Base-by-base conservation (phyloP, 495 filamentous ascomycete species). In the Penicillium fimorum region DNA sequence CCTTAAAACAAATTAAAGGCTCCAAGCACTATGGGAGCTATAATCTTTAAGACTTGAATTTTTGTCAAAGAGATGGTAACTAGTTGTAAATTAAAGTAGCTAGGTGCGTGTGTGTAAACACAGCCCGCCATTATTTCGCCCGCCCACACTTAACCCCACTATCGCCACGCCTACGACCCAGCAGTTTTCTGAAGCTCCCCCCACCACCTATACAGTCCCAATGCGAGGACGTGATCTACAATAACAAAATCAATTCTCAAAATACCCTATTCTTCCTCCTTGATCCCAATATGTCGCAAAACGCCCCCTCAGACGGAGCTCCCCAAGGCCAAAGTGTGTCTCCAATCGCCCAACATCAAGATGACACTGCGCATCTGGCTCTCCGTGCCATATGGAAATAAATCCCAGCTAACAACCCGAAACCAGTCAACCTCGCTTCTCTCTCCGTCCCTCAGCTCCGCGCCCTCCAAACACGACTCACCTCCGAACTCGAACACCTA, bases 401-500 rank as follows among this genome's bases (percentile, higher is more conserved):
- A 22, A 47, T 25, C 0, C 24, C 24, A 30, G 41, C 48, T 55
- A 55, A 50, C 41, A 41, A 52, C 13, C 27, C 9, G 10, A 11
- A 35, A 24, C 29, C 53, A 88, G 86, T 89, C 57, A 85, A 89
- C 71, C 78, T 90, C 46, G 74, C 74, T 37, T 76, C 79, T 30
- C 81, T 90, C 53, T 78, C 80, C 32, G 69, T 78, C 33, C 75
- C 66, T 5, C 74, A 87, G 65, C 79, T 88, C 56, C 80, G 76
- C 60, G 75, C 80, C 41, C 84, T 97, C 41, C 96, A 97, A 76
- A 91, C 94, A 70, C 92, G 96, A 68, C 88, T 98, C 55, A 93
- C 96, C 70, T 86, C 92, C 60, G 94, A 98, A 66, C 84, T 98
- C 58, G 88, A 96, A 67, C 92, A 96, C 76, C 85, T 98, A 59